phyloP scores from a whole-genome alignment of 768 basidiomycete species.

The Kwoniella newhampshirensis region DNA sequence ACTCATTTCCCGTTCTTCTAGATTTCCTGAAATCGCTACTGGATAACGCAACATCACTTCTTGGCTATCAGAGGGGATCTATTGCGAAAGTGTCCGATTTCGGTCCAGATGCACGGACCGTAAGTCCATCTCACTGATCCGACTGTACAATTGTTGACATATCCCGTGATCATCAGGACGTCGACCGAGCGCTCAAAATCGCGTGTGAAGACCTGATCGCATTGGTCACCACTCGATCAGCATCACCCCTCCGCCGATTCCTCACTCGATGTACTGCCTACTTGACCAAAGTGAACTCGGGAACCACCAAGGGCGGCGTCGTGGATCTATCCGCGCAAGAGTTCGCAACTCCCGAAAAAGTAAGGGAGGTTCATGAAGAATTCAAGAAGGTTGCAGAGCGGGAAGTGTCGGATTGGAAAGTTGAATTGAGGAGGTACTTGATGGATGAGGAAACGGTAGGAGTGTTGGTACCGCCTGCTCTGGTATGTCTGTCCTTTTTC shows the following conservation, averaged over 20 bases:
- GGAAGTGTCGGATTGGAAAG: constrained; percentile 58
- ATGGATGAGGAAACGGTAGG: constrained; percentile 74
- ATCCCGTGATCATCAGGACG: constrained; percentile 59
- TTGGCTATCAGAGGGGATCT: constrained; percentile 42
- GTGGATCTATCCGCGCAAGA: constrained; percentile 54
- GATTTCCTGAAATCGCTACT: constrained; percentile 46
- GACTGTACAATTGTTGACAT: background rate
- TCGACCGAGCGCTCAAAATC: constrained; percentile 79
- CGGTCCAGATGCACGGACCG: constrained; percentile 66
- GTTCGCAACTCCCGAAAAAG: constrained; percentile 61
- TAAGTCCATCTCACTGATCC: no score
- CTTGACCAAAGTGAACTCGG: constrained; percentile 38
- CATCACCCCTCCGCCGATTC: constrained; percentile 66
- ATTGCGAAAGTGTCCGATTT: constrained; percentile 17
- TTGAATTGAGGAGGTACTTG: constrained; percentile 71
- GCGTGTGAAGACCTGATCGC: constrained; percentile 83
- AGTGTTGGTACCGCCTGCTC: constrained; percentile 72
- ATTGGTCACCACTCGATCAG: constrained; percentile 62
- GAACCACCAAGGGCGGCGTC: constrained; percentile 16
- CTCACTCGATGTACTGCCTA: constrained; percentile 59
- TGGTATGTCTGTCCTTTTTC: constrained; percentile 42
- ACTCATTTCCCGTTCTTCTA: no score
- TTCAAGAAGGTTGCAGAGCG: constrained; percentile 59
- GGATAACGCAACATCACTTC: constrained; percentile 41
- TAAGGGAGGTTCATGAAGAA: constrained; percentile 58